These are phyloP conservation scores for Kentomonas sorsogonicus DNA, from an alignment of 208 protist genomes.

Conservation along the genomic window DNA sequence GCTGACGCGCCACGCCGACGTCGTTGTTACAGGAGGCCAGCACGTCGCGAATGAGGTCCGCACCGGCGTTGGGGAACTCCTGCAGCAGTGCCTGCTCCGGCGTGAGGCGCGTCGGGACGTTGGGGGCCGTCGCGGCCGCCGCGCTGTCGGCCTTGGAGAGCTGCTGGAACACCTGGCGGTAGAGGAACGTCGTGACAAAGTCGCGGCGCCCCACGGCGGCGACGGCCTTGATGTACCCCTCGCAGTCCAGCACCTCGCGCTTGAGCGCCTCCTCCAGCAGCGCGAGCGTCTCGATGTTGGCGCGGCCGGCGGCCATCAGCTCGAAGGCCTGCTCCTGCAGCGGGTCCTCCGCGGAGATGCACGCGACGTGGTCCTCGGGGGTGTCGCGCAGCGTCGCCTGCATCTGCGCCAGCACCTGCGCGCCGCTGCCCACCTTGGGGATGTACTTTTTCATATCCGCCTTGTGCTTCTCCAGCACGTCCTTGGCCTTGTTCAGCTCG, in stretches of 20 bases:
- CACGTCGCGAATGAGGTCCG: conserved; percentile 54
- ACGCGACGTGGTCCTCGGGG: conserved; percentile 48
- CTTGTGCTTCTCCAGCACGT: conserved; percentile 33
- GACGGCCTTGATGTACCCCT: conserved; percentile 77
- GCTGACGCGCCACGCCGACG: conserved; percentile 32
- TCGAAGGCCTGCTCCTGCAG: conserved; percentile 59
- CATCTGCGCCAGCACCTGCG: conserved; percentile 30
- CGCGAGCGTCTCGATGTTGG: conserved; percentile 51
- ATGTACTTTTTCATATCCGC: conserved; percentile 47
- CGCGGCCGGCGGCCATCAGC: conserved; percentile 68
- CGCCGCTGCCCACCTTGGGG: conserved; percentile 35
- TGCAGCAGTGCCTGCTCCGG: conserved; percentile 26
- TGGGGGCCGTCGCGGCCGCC: conserved; percentile 8
- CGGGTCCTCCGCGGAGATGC: conserved; percentile 44
- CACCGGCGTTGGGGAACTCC: conserved; percentile 53
- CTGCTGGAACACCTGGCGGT: conserved; percentile 30
- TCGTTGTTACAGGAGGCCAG: conserved; percentile 33
- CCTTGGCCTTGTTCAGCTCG: conserved; percentile 44
- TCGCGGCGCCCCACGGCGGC: conserved; percentile 67
- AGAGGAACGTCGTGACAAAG: conserved; percentile 70
- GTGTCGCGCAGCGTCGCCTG: conserved; percentile 41
- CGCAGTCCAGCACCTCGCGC: conserved; percentile 48
- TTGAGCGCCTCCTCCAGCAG: conserved; percentile 66
- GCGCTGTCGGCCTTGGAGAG: not conserved
- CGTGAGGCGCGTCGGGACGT: conserved; percentile 27